Base-by-base conservation (phyloP, 2,329 filamentous ascomycete genomes). In the Botrytis porri region DNA sequence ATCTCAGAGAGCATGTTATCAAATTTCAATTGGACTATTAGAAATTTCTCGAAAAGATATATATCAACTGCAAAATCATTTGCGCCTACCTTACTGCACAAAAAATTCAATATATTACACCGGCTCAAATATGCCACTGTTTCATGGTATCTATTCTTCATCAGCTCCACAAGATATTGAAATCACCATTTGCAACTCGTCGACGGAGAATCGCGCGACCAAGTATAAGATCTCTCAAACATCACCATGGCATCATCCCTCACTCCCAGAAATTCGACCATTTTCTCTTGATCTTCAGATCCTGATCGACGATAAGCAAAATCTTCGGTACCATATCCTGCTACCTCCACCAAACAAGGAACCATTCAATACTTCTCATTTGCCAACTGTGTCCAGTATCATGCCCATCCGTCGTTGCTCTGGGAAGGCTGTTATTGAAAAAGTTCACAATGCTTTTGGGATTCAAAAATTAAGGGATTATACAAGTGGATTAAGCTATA, bases 181-280 rank as follows among this genome's bases (percentile, higher is more conserved):
- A 1, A 39, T 67, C n/a, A 32, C 48, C 1, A 22, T 41, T 16
- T 22, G 35, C 65, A 22, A 41, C 6, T 39, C 48, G 7, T 67
- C 35, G 9, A 41, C 65, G 1, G 18, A 57, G 0, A 32, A 41
- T 29, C n/a, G 18, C 18, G 16, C 65, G n/a, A 29, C 39, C 1
- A 57, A 9, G 32, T 41, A 39, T 57, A 29, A 9, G 10, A 14
- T 48, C 35, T 22, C 7, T n/a, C 14, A 43, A 51, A 51, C 18
- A 20, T 45, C 59, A 20, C 43, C 59, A 35, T 70, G 69, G 69
- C 69, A 70, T 29, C 41, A 61, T 18, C 59, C 69, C 25, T 45
- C 43, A 35, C 39, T 62, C n/a, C 54, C 69, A n/a, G 69, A 70
- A 29, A 70, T 70, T 45, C 69, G 69, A 37, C 69, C 69, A 1